A percentile compares a stretch with the other conserved stretches of the same genome.
Evolutionary conservation across 2,329 filamentous ascomycete species (phyloP).

Genomic region (Fusarium caatingaense): DNA sequence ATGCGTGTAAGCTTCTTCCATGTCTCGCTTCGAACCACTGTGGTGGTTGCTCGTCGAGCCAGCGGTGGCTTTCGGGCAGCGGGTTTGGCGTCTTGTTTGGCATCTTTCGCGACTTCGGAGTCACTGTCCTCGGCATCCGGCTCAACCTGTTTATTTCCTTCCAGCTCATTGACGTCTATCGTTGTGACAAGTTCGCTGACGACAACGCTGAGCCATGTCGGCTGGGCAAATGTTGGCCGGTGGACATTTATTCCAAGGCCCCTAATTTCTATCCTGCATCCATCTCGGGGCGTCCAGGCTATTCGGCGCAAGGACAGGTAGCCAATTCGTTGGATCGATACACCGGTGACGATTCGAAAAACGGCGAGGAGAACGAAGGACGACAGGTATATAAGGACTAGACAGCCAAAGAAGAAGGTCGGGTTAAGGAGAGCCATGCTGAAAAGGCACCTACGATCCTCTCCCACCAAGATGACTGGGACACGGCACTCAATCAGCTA

Average conservation of each 20-base stretch:
- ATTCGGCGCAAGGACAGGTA: constrained; percentile 92
- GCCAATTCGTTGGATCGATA: constrained; percentile 95
- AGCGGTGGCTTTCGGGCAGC: constrained; percentile 39
- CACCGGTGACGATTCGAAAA: constrained; percentile 88
- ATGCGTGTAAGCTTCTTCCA: constrained; percentile 82
- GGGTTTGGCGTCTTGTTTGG: constrained; percentile 40
- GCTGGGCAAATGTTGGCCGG: constrained; percentile 94
- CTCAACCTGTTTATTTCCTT: constrained; percentile 57
- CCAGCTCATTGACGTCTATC: constrained; percentile 77
- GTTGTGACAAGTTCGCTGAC: constrained; percentile 87
- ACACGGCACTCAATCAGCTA: constrained; percentile 33
- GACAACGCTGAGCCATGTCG: constrained; percentile 94
- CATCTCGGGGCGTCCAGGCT: constrained; percentile 89
- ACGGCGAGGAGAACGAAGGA: constrained; percentile 95
- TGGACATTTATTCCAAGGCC: constrained; percentile 90
- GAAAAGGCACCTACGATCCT: constrained; percentile 40
- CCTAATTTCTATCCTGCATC: constrained; percentile 88
- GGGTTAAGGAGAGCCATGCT: constrained; percentile 75
- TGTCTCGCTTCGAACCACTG: constrained; percentile 70
- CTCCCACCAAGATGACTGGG: constrained; percentile 43
- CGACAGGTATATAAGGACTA: constrained; percentile 87
- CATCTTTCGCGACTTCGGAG: constrained; percentile 44
- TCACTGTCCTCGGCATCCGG: constrained; percentile 46
- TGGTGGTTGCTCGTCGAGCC: constrained; percentile 24
- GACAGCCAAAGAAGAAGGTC: constrained; percentile 86